Evolutionary conservation across 1,284 basidiomycete species (phyloP).

Genomic region (Cerrena zonata): DNA sequence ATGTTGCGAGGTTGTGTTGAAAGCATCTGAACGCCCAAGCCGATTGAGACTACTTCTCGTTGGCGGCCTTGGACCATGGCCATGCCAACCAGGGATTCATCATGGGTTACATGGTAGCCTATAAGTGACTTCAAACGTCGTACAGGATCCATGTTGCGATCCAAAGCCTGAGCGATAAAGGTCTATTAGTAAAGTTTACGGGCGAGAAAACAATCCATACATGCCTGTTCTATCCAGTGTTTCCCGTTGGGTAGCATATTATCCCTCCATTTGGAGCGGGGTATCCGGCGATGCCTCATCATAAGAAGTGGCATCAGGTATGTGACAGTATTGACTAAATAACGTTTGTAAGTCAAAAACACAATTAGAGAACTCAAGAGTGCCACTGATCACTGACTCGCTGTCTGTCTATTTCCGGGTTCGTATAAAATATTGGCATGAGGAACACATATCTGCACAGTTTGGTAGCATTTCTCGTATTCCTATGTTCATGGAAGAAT

Average conservation of each 20-base stretch:
- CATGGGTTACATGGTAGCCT: constrained; percentile 67
- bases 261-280: constrained; percentile 67
- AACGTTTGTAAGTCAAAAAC: no score
- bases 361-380: no score
- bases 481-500: constrained; percentile 40
- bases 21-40: constrained; percentile 65
- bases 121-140: constrained; percentile 66
- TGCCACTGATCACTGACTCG: neutral
- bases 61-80: constrained; percentile 74
- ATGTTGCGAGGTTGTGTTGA: constrained; percentile 53
- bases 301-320: constrained; percentile 73
- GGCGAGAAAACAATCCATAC: constrained; percentile 1
- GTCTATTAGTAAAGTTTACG: constrained; percentile 5
- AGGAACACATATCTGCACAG: constrained; percentile 39
- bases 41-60: constrained; percentile 70
- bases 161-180: constrained; percentile 41
- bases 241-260: constrained; percentile 56
- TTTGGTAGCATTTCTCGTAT: constrained; percentile 54
- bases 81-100: constrained; percentile 68
- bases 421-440: constrained; percentile 48
- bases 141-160: constrained; percentile 51
- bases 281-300: constrained; percentile 77
- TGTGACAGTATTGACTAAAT: constrained; percentile 63
- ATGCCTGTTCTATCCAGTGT: constrained; percentile 74
- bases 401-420: constrained; percentile 36